Evolutionary conservation across 1,284 basidiomycete genomes (phyloP).

Genomic region (Erythrobasidium hasegawianum): DNA sequence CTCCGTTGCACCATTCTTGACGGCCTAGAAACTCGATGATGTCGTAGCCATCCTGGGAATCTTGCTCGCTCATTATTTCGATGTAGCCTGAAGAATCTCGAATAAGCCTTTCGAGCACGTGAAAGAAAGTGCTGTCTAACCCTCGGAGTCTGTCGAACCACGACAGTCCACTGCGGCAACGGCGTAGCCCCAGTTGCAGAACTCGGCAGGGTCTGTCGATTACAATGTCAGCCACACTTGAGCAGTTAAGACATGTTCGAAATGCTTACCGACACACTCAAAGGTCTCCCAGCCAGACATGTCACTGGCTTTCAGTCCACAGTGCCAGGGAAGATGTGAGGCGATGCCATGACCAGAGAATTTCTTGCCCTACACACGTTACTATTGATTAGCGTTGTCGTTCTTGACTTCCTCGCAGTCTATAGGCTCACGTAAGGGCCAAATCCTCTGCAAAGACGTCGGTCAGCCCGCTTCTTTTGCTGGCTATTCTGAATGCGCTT

Average conservation of each 20-base stretch:
- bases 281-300: slow-evolving; percentile 30
- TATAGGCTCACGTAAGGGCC: too few relatives aligned
- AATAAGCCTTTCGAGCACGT: background rate
- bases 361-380: too few relatives aligned
- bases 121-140: slow-evolving; percentile 10
- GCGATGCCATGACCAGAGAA: background rate
- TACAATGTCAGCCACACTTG: slow-evolving; percentile 44
- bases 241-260: slow-evolving; percentile 30
- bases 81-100: background rate
- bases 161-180: slow-evolving; percentile 42
- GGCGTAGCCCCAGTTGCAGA: slow-evolving; percentile 43
- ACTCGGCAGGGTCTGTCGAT: slow-evolving; percentile 49
- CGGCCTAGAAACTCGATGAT: slow-evolving; percentile 40
- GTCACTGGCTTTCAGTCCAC: slow-evolving; percentile 31
- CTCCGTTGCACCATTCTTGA: slow-evolving; percentile 40
- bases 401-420: too few relatives aligned
- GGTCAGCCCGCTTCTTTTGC: too few relatives aligned
- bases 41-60: slow-evolving; percentile 41
- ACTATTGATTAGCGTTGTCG: background rate
- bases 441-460: background rate
- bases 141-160: slow-evolving; percentile 35
- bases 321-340: slow-evolving; percentile 29
- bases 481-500: too few relatives aligned
- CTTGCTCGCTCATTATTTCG: slow-evolving; percentile 23
- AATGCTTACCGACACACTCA: slow-evolving; percentile 1